Base-by-base conservation (phyloP, 140 eudicot genomes). In the Anethum foeniculum region DNA sequence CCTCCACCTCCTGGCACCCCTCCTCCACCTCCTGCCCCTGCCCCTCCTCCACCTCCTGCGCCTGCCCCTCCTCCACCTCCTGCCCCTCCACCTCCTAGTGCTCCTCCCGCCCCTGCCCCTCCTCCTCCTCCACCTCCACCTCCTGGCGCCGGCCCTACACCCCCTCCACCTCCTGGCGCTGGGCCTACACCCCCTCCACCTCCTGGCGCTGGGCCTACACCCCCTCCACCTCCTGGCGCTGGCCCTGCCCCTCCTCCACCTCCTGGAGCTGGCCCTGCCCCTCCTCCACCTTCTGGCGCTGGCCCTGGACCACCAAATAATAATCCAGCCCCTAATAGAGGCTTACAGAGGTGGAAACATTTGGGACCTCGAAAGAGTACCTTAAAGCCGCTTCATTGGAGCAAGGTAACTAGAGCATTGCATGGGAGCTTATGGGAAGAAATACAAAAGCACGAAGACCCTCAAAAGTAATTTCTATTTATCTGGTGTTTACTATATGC, bases 341-440 rank as follows among this genome's bases (percentile, higher is more conserved):
- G 84, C 43, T 83, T 84, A 16, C 76, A 84, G 47, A 27, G 84
- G 89, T 79, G 86, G 86, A 74, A 83, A 51, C 83, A 84, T 41
- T 6, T 91, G 47, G 88, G 91, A 81, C 91, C 93, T 79, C 89
- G 91, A 76, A 91, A 88, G 85, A 84, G 92, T 69, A 90, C 77
- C 71, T 76, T 93, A 82, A 91, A 90, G 85, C 98, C 98, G 39
- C 88, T 93, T 80, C 97, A 91, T 48, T 93, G 98, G 98, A 90
- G 93, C 89, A 93, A 93, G 82, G 97, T 93, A 28, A 90, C 96
- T 48, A 85, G 96, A 84, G 98, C 88, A 52, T 51, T 90, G 80
- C 89, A 91, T 86, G 98, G 98, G 71, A 90, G 96, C 89, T 85
- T 93, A 87, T 93, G 98, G 98, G 98, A 91, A 76, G 97, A 93